These are phyloP conservation scores for Holtermanniella nyarrowii DNA, from an alignment of 768 basidiomycete genomes.

Conservation along the genomic window DNA sequence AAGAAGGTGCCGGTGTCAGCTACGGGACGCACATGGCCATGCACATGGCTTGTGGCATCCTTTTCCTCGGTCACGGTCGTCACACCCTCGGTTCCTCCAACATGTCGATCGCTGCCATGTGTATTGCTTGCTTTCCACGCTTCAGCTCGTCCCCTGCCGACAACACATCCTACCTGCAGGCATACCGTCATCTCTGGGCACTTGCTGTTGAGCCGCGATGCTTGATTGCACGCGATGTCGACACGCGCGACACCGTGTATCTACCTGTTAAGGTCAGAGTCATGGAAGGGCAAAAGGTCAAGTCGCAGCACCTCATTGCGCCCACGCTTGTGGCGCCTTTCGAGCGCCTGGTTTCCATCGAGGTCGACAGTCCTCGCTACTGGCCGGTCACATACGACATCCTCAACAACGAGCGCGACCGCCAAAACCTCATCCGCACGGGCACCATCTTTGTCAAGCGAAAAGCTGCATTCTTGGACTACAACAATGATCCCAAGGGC, in stretches of 20 bases:
- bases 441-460: conserved; percentile 89
- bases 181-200: conserved; percentile 90
- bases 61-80: conserved; percentile 87
- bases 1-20: conserved; percentile 50
- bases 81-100: conserved; percentile 87
- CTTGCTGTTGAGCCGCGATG: conserved; percentile 91
- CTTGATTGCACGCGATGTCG: conserved; percentile 81
- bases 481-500: conserved; percentile 86
- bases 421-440: conserved; percentile 56
- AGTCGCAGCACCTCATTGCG: conserved; percentile 62
- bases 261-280: conserved; percentile 81
- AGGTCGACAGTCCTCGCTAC: conserved; percentile 87
- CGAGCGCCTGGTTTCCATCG: conserved; percentile 65
- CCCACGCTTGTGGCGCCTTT: conserved; percentile 89
- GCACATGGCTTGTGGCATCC: conserved; percentile 77
- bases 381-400: conserved; percentile 79
- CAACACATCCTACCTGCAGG: conserved; percentile 83
- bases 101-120: conserved; percentile 78
- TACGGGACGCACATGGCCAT: conserved; percentile 86
- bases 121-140: conserved; percentile 84
- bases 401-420: conserved; percentile 57
- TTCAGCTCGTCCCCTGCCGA: conserved; percentile 69
- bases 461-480: conserved; percentile 81
- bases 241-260: conserved; percentile 80
- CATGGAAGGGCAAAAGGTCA: conserved; percentile 50